A percentile compares a stretch with the other conserved stretches of the same genome.
Conservation (phyloP, 306 rosid species). For the Cucurbita argyrosperma region DNA sequence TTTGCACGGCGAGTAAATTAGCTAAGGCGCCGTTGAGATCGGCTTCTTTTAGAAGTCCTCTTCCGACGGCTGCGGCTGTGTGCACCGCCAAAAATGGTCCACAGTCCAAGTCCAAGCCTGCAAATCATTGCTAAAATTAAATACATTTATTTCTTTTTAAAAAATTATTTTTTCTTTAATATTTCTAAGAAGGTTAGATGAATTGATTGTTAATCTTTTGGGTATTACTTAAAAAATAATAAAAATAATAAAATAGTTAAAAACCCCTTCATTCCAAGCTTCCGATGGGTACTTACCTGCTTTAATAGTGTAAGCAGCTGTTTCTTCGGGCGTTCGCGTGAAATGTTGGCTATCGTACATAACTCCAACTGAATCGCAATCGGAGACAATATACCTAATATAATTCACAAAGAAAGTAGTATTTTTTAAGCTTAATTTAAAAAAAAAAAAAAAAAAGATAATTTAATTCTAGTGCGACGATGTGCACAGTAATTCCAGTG, state of each 20-base stretch:
- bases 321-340: constrained; percentile 62
- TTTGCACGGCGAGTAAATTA: constrained; percentile 55
- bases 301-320: constrained; percentile 55
- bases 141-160: too few relatives aligned
- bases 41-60: constrained; percentile 28
- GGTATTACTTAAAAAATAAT: too few relatives aligned
- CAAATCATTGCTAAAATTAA: not conserved
- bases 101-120: constrained; percentile 77
- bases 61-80: constrained; percentile 40
- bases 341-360: constrained; percentile 56
- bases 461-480: not conserved
- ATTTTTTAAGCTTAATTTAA: too few relatives aligned
- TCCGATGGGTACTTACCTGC: constrained; percentile 16
- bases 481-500: too few relatives aligned
- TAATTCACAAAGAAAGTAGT: too few relatives aligned
- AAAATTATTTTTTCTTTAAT: too few relatives aligned
- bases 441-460: too few relatives aligned
- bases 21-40: constrained; percentile 56
- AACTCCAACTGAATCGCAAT: constrained; percentile 79
- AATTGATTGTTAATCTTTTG: too few relatives aligned
- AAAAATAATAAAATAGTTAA: too few relatives aligned
- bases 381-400: constrained; percentile 70
- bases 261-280: too few relatives aligned
- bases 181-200: too few relatives aligned
- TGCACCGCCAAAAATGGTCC: constrained; percentile 64